Evolutionary conservation across 208 protist species (phyloP), one percentile per base, ranked within the genome.

Genomic region (Trypanosoma avium): DNA sequence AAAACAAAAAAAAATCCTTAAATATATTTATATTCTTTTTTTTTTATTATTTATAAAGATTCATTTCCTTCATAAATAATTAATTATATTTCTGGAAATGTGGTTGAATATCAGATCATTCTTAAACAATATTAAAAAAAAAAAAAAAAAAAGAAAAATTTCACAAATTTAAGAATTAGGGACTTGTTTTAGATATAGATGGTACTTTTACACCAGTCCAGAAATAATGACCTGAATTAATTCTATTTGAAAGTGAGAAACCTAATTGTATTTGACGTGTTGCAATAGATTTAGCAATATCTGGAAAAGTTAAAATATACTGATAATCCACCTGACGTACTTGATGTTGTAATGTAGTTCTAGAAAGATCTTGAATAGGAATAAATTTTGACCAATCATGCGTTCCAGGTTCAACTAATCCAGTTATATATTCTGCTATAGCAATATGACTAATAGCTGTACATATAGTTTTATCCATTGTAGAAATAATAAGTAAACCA

Each of bases 371-470:
- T 1, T 63, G 24, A 0, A 91, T 88, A 13, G 75, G 83, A 15
- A 98, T 68, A 67, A 95, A 98, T 67, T 97, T 96, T 22, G 67
- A 56, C 92, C 90, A 97, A 75, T 96, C 88, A 68, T 98, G 93
- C 13, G 91, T 97, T 59, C 93, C 93, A 17, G 78, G 74, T 42
- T 80, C 70, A 21, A 97, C 93, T 19, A 94, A 48, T 17, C 82
- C 79, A 1, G 91, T 87, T 12, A 97, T 48, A 57, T 90, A 79
- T 73, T 98, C 95, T 3, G 93, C 95, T 13, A 91, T 36, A 12
- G 81, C 55, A 66, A 98, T 92, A 47, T 87, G 75, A 8, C 81
- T 73, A 19, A 95, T 19, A 9, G 80, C 94, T 10, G 95, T 94
- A 24, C 66, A 47, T 17, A 84, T 7, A 6, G 86, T 93, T 47